Evolutionary conservation across 148 eudicot genomes (phyloP), one percentile per base, ranked within the genome.

Genomic region (Fagopyrum homotropicum): DNA sequence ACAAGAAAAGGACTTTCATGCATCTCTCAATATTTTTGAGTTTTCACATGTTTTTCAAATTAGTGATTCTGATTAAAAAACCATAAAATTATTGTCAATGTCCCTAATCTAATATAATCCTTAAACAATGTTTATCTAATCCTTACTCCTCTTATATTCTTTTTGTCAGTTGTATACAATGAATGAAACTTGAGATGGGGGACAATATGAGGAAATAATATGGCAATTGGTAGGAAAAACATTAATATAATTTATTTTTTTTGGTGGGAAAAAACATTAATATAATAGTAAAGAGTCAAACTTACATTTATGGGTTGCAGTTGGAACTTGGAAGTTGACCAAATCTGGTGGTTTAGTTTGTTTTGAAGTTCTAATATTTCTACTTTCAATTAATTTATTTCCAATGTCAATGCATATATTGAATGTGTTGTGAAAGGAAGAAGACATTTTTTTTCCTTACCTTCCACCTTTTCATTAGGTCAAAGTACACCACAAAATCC

Each of bases 311-410:
- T 61, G 68, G 15, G 30, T 61, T 29, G 68, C 9, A 29, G 68
- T 61, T 61, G 68, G 30, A 57, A 17, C 30, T 16, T 57, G 68
- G 63, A 57, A 57, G 63, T 16, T 57, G 63, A 17, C 63, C 63
- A 19, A 56, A 6, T 19, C 43, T 55, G 68, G 9, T 61, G 30
- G 43, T 61, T 61, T 61, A 61, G 11, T 61, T 29, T 61, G 35
- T 29, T 26, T 9, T 61, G 19, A 57, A 57, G 22, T 29, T 26
- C 0, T 61, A 57, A 16, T 16, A 1, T 55, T 3, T 56, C 61
- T 17, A 56, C 0, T 56, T 56, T 56, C 5, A 19, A 35, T 35
- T 1, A 35, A 35, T 35, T 35, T n/a, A n/a, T 56, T 56, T 0
- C 9, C 9, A 57, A 15, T 17, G 63, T 57, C 63, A 57, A 57